Percentiles rank a stretch among this genome's conserved stretches.
Conservation (phyloP, 257 asterid species). For the Mentha longifolia region DNA sequence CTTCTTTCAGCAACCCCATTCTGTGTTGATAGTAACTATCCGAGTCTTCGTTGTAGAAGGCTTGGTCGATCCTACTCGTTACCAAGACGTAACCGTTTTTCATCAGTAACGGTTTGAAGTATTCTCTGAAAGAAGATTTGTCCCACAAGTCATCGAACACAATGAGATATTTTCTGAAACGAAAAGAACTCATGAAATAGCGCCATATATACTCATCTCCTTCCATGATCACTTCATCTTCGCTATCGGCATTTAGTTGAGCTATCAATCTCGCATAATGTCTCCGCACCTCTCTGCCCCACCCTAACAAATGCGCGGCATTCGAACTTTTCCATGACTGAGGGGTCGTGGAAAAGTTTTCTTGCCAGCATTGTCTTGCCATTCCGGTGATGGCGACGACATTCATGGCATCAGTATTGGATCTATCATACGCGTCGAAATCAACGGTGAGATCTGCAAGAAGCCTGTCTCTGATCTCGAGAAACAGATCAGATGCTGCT, state of each 20-base stretch:
- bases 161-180: not conserved
- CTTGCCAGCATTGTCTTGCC: slow-evolving; percentile 11
- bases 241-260: not conserved
- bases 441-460: not conserved
- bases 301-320: not conserved
- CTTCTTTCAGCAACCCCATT: not conserved
- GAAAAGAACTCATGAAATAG: not conserved
- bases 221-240: not conserved
- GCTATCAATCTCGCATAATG: not conserved
- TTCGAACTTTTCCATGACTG: not conserved
- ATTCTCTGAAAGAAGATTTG: too few relatives aligned
- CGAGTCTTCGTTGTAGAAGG: not conserved
- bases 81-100: too few relatives aligned
- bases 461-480: not conserved
- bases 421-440: too few relatives aligned
- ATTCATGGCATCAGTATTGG: too few relatives aligned
- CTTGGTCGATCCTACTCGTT: not conserved
- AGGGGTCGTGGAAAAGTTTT: not conserved
- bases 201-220: not conserved
- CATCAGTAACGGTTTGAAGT: too few relatives aligned
- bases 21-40: not conserved
- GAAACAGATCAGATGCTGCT: not conserved
- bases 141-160: slow-evolving; percentile 21
- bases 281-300: not conserved
- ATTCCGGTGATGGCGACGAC: too few relatives aligned